phyloP scores from a whole-genome alignment of 2,329 filamentous ascomycete species.

The Microthyrium microscopicum region DNA sequence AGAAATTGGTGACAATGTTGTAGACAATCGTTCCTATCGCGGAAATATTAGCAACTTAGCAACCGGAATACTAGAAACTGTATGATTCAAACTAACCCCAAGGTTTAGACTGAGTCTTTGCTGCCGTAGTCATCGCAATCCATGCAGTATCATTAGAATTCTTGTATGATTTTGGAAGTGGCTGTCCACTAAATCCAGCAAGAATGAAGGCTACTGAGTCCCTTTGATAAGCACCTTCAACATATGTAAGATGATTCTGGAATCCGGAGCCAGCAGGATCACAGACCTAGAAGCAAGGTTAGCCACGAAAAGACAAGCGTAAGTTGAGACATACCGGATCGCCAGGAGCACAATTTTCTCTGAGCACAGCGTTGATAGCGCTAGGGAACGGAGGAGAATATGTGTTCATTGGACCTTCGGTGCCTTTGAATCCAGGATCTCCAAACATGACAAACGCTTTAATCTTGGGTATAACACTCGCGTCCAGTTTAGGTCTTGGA shows the following conservation, averaged over 20 bases:
- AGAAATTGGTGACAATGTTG: too few relatives aligned
- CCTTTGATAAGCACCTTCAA: background rate
- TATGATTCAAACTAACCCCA: too few relatives aligned
- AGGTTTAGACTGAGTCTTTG: too few relatives aligned
- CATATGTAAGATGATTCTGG: background rate
- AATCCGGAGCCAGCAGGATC: background rate
- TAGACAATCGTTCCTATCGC: too few relatives aligned
- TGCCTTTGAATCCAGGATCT: background rate
- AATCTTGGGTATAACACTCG: background rate
- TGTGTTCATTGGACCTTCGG: background rate
- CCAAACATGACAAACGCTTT: background rate
- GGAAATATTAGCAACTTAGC: too few relatives aligned
- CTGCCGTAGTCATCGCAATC: too few relatives aligned
- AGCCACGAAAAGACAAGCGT: too few relatives aligned
- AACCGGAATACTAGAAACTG: too few relatives aligned
- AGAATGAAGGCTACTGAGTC: background rate
- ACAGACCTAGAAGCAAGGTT: too few relatives aligned
- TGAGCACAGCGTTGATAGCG: background rate
- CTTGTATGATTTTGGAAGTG: too few relatives aligned
- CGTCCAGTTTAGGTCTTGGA: background rate
- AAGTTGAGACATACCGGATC: too few relatives aligned
- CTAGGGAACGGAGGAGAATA: background rate
- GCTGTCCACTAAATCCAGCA: background rate
- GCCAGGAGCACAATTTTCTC: background rate
- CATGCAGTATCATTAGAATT: background rate